Evolutionary conservation across 2,329 filamentous ascomycete genomes (phyloP), one percentile per base, ranked within the genome.

Genomic region (Lizonia empirigonia): DNA sequence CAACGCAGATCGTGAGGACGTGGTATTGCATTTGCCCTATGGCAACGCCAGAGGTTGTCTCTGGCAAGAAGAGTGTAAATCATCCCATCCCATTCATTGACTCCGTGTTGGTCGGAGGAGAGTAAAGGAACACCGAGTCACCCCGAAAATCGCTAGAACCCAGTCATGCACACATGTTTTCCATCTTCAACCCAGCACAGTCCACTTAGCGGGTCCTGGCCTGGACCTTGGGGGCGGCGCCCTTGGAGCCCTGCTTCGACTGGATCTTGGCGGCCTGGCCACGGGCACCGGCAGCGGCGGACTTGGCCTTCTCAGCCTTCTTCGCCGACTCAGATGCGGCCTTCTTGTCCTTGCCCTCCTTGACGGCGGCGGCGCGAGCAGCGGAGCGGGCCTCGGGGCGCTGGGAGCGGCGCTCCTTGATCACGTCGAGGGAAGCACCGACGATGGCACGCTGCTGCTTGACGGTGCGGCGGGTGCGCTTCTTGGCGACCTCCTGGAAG

Each of bases 301-400:
- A 83, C 90, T 97, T 97, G 73, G 94, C 94, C 91, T 99, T 99
- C 82, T 97, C 92, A 55, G 90, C 89, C 90, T 97, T 99, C 91
- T 97, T 99, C 78, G 86, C 87, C 77, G 86, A 89, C 80, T 90
- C 87, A 59, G 86, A 84, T 61, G 86, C 91, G 65, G 87, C 82
- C 85, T 95, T 96, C 91, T 97, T 97, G 79, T 96, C 92, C 89
- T 99, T 99, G 82, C 87, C 90, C 77, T 95, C 91, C 85, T 93
- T 93, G 83, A 97, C 92, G 78, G 94, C 93, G 70, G 87, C 83
- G 68, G 84, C 82, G 76, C 94, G 93, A 76, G 91, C 92, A 73
- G 94, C 94, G 72, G 86, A 84, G 78, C 94, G 92, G 77, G 91
- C 93, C 84, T 97, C 94, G 71, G 94, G 94, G 79, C 94, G 91